These are phyloP conservation scores for Yamadazyma phyllophila DNA, from an alignment of 805 yeast genomes.

Conservation along the genomic window DNA sequence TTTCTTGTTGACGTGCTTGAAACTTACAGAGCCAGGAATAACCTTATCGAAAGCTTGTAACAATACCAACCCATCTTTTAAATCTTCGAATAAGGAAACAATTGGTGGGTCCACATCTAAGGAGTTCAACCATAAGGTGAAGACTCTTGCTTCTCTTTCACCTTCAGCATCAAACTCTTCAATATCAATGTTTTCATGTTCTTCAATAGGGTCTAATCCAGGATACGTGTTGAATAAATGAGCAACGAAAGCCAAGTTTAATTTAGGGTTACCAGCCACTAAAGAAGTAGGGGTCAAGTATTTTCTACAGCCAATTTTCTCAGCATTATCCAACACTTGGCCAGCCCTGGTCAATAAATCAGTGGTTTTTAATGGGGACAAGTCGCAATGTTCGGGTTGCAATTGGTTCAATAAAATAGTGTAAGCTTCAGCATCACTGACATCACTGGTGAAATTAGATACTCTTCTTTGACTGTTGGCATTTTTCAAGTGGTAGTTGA, in stretches of 20 bases:
- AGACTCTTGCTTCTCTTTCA: slow-evolving; percentile 98
- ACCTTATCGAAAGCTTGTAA: slow-evolving; percentile 95
- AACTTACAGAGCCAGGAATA: slow-evolving; percentile 85
- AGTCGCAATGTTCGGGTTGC: slow-evolving; percentile 78
- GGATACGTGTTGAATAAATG: slow-evolving; percentile 96
- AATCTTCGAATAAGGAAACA: slow-evolving; percentile 85
- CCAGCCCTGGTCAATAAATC: slow-evolving; percentile 84
- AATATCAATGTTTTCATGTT: slow-evolving; percentile 85
- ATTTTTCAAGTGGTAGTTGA: slow-evolving; percentile 91
- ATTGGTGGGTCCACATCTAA: slow-evolving; percentile 95
- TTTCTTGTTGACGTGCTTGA: slow-evolving; percentile 76
- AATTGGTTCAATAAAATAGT: slow-evolving; percentile 86
- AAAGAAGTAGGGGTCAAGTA: slow-evolving; percentile 90
- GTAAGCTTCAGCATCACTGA: slow-evolving; percentile 93
- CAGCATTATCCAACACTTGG: slow-evolving; percentile 82
- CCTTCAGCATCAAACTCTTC: slow-evolving; percentile 99
- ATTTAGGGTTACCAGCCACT: slow-evolving; percentile 94
- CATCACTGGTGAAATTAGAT: slow-evolving; percentile 80
- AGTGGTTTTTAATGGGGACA: slow-evolving; percentile 72
- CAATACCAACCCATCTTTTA: slow-evolving; percentile 86
- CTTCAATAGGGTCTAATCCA: slow-evolving; percentile 93
- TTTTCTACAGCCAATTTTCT: slow-evolving; percentile 86
- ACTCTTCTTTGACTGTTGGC: slow-evolving; percentile 90
- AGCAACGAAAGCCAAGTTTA: slow-evolving; percentile 96
- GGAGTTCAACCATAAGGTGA: slow-evolving; percentile 95